Evolutionary conservation across 2,329 filamentous ascomycete species (phyloP).

Genomic region (Alternaria longipes): DNA sequence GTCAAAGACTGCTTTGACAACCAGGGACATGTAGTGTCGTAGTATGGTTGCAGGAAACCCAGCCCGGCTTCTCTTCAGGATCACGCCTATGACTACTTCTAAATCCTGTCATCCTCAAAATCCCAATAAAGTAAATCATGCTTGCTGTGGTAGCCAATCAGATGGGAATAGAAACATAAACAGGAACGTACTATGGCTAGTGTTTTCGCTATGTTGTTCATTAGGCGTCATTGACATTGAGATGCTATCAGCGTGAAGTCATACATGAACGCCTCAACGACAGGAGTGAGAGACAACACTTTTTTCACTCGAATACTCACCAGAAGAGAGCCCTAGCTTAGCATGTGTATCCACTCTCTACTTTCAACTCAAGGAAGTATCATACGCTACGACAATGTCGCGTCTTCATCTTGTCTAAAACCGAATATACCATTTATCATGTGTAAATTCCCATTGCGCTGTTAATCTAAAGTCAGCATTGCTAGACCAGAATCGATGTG

Average conservation of each 20-base stretch:
- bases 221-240: too few relatives aligned
- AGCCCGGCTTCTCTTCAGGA: neutral
- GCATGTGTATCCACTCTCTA: neutral
- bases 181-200: neutral
- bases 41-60: neutral
- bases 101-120: neutral
- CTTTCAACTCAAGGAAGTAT: too few relatives aligned
- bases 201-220: too few relatives aligned
- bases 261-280: neutral
- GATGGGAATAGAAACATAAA: neutral
- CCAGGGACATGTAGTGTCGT: neutral
- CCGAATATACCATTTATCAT: too few relatives aligned
- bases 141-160: neutral
- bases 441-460: too few relatives aligned
- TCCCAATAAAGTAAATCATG: neutral
- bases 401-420: too few relatives aligned
- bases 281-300: neutral
- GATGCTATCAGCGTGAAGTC: neutral
- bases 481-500: too few relatives aligned
- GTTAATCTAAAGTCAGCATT: too few relatives aligned
- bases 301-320: neutral
- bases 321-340: neutral
- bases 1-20: neutral
- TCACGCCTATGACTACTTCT: neutral
- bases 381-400: too few relatives aligned